Conservation (phyloP, 2,329 filamentous ascomycete genomes). For the Aotearoamyces nothofagi region DNA sequence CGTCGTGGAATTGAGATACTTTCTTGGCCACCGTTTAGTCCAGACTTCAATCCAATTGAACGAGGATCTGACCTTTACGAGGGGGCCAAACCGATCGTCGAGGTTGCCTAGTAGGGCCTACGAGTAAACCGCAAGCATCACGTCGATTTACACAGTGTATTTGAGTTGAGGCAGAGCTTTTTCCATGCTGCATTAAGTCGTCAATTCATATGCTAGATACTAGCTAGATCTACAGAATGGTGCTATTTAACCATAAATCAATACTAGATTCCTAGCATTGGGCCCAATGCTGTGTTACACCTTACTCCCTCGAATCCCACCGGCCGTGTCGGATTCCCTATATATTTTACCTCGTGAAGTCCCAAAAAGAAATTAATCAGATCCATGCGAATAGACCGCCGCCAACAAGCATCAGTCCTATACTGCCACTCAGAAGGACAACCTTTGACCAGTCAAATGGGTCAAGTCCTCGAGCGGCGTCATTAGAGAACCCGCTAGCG, state of each 20-base stretch:
- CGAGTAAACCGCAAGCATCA: too few species aligned
- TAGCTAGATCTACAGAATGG: not conserved
- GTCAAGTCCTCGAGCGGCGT: conserved; percentile 8
- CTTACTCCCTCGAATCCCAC: not conserved
- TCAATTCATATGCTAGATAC: not conserved
- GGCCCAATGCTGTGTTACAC: not conserved
- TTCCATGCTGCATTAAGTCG: not conserved
- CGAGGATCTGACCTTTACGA: too few species aligned
- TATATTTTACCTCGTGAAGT: too few species aligned
- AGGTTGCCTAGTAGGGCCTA: too few species aligned
- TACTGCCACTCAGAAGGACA: conserved; percentile 8
- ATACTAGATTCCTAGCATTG: not conserved
- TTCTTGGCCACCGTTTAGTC: too few species aligned
- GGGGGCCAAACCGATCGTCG: too few species aligned
- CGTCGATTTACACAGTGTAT: too few species aligned
- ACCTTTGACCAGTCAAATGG: conserved; percentile 15
- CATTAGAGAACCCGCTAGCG: not conserved
- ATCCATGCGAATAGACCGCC: conserved; percentile 12
- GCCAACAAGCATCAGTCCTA: conserved; percentile 13
- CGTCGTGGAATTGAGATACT: too few species aligned
- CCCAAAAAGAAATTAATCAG: too few species aligned
- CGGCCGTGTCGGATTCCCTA: not conserved
- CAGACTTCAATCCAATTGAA: too few species aligned
- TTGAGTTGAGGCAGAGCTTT: too few species aligned
- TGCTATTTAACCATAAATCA: not conserved